Conservation (phyloP, 129 eudicot species). For the Daucus carota region DNA sequence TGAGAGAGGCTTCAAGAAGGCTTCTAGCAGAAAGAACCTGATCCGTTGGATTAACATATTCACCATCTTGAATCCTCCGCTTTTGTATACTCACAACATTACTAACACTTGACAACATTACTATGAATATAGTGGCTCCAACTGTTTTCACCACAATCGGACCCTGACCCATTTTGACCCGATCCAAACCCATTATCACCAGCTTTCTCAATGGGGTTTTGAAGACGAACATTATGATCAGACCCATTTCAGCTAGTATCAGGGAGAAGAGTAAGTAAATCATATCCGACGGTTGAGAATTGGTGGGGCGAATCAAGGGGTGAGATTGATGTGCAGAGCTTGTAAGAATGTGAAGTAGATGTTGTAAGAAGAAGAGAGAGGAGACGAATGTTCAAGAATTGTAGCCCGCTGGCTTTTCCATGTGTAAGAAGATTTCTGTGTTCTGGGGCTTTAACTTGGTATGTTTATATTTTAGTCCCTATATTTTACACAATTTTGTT, state of each 20-base stretch:
- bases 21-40: constrained; percentile 61
- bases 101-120: constrained; percentile 40
- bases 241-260: constrained; percentile 33
- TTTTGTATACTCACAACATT: constrained; percentile 33
- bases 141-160: constrained; percentile 44
- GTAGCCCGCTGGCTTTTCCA: neutral
- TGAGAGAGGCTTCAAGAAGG: constrained; percentile 67
- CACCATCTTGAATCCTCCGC: constrained; percentile 31
- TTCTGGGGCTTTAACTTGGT: neutral
- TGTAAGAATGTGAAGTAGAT: neutral
- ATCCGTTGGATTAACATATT: constrained; percentile 48
- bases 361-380: neutral
- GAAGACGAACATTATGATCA: constrained; percentile 56
- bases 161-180: constrained; percentile 43
- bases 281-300: constrained; percentile 11
- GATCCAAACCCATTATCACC: constrained; percentile 42
- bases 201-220: constrained; percentile 66
- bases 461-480: no score
- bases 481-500: no score
- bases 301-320: neutral
- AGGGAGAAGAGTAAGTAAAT: constrained; percentile 13
- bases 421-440: neutral
- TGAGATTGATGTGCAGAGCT: neutral
- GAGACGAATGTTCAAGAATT: neutral
- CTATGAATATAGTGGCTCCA: constrained; percentile 38